Evolutionary conservation across 371 early-diverging fungal species (phyloP), one percentile per base, ranked within the genome.

Genomic region (Chytridiales sp.): DNA sequence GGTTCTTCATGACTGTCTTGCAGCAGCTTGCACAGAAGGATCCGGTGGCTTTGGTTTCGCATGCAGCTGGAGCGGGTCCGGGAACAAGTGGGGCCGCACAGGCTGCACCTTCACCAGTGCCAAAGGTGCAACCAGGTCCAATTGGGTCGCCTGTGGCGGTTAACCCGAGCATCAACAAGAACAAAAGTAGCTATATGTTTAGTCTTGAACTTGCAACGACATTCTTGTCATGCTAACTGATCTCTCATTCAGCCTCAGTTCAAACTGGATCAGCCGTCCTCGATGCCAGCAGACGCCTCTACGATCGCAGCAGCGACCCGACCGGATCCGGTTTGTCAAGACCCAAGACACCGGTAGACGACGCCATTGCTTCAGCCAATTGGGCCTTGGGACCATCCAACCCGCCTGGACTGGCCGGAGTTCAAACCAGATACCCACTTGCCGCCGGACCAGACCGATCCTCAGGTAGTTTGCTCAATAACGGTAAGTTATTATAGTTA

Each of bases 1-100:
- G 94, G 22, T 95, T 95, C 66, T 92, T 95, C 61, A 87, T 91
- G 55, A 89, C 90, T 8, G 88, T 95, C 0, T 65, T 96, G 53
- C 92, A 91, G 73, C 91, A 92, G 64, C 86, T 93, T 90, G 86
- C 86, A 36, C 82, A 88, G 67, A 85, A 82, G 54, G 93, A 74
- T 51, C 69, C 73, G 6, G 8, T 51, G 15, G 58, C 44, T 48
- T 61, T n/a, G 48, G 46, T 17, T 26, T 32, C 48, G n/a, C n/a
- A n/a, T n/a, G n/a, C n/a, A n/a, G 19, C 5, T 9, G 51, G 29
- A 35, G 27, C 21, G 21, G 47, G 43, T 21, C 5, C 47, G 27
- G 49, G 48, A 19, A 32, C 22, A 3, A 32, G 44, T 15, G 47
- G 32, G n/a, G 35, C 9, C 34, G 36, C 47, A 13, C 17, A 19